phyloP scores from a whole-genome alignment of 495 filamentous ascomycete genomes.

The Astrocystis sublimbata region DNA sequence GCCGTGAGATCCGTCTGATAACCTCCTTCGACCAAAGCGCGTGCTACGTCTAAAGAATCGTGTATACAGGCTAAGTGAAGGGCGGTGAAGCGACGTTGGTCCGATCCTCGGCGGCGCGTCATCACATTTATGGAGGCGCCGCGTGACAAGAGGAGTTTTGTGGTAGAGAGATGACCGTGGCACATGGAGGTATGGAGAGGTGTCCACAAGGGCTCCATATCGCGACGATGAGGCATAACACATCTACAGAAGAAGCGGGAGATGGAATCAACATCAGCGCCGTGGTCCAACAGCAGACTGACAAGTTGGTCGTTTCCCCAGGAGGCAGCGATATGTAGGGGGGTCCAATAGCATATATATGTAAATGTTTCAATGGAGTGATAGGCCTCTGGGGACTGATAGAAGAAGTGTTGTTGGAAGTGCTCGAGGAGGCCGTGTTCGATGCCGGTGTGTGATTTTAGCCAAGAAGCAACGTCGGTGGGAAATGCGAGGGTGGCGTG shows the following conservation, averaged over 20 bases:
- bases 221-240: not conserved
- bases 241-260: conserved; percentile 37
- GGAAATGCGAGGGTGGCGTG: not conserved
- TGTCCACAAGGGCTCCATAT: conserved; percentile 26
- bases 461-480: not conserved
- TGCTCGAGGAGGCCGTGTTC: not conserved
- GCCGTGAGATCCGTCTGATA: conserved; percentile 32
- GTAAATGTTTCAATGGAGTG: not conserved
- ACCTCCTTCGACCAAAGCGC: conserved; percentile 26
- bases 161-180: conserved; percentile 31
- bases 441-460: not conserved
- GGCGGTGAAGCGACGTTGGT: conserved; percentile 13
- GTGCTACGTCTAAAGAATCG: not conserved
- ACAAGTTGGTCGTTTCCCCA: conserved; percentile 35
- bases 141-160: conserved; percentile 35
- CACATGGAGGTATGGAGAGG: conserved; percentile 44
- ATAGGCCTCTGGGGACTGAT: not conserved
- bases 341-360: conserved; percentile 23
- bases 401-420: not conserved
- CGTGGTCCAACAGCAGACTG: conserved; percentile 30
- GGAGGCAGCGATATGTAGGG: conserved; percentile 41
- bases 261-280: conserved; percentile 26
- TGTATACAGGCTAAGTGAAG: conserved; percentile 21
- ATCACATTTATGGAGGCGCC: conserved; percentile 31
- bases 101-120: not conserved